Evolutionary conservation across 2,329 filamentous ascomycete species (phyloP).

Genomic region (Metarhizium robertsii): DNA sequence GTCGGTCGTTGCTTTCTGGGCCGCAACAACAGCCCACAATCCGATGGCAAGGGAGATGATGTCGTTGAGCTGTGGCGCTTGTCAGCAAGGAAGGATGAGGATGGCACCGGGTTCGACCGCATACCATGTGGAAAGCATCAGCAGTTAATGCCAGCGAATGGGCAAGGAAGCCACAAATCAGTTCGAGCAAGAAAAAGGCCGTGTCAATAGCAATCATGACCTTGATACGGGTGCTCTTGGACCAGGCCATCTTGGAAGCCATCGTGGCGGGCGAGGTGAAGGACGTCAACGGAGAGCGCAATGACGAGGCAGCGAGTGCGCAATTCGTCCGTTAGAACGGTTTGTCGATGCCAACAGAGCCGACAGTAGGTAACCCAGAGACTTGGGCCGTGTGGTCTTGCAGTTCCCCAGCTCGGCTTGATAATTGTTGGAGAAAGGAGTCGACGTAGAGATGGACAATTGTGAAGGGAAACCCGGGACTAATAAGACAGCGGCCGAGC

Average conservation of each 20-base stretch:
- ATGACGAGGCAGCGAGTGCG: not conserved
- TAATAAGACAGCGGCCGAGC: too few relatives aligned
- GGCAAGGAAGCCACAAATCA: slow-evolving; percentile 76
- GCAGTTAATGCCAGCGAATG: slow-evolving; percentile 89
- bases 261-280: not conserved
- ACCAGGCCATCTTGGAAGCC: slow-evolving; percentile 61
- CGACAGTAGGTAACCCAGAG: too few relatives aligned
- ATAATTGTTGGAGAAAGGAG: too few relatives aligned
- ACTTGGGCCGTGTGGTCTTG: too few relatives aligned
- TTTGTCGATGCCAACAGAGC: too few relatives aligned
- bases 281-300: not conserved
- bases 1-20: slow-evolving; percentile 75
- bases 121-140: slow-evolving; percentile 95
- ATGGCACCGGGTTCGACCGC: not conserved
- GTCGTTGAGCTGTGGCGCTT: slow-evolving; percentile 69
- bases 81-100: not conserved
- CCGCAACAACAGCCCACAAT: slow-evolving; percentile 88
- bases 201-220: slow-evolving; percentile 88
- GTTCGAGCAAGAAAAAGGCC: slow-evolving; percentile 82
- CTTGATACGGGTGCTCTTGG: slow-evolving; percentile 85
- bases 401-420: too few relatives aligned
- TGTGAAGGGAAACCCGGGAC: too few relatives aligned
- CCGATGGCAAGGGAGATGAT: slow-evolving; percentile 89
- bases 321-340: not conserved
- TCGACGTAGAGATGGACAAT: too few relatives aligned